These are phyloP conservation scores for Aspergillus steynii DNA, from an alignment of 495 filamentous ascomycete species.

Conservation along the genomic window DNA sequence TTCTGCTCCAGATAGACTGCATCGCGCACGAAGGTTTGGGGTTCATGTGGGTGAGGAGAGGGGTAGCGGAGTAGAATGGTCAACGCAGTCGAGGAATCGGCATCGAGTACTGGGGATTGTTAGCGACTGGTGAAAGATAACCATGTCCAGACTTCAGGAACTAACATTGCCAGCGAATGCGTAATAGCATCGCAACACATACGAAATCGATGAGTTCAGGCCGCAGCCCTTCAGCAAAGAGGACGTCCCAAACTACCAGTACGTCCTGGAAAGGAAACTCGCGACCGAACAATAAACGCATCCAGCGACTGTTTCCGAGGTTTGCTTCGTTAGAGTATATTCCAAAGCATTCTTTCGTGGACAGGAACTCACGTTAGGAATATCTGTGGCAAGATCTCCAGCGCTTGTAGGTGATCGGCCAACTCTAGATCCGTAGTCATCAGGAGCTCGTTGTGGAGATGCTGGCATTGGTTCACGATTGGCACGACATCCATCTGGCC, in stretches of 20 bases:
- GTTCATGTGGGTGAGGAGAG: constrained; percentile 59
- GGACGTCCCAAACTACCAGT: constrained; percentile 81
- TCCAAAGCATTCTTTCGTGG: not conserved
- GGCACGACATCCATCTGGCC: constrained; percentile 59
- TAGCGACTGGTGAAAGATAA: constrained; percentile 17
- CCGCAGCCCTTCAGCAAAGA: constrained; percentile 87
- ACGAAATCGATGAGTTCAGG: constrained; percentile 82
- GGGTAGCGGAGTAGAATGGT: constrained; percentile 80
- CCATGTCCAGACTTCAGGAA: not conserved
- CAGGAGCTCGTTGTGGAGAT: constrained; percentile 81
- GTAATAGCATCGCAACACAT: constrained; percentile 90
- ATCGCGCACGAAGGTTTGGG: constrained; percentile 81
- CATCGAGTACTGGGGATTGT: constrained; percentile 64
- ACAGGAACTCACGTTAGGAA: constrained; percentile 75
- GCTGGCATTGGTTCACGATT: constrained; percentile 81
- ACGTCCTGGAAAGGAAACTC: constrained; percentile 89
- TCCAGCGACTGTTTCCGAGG: constrained; percentile 70
- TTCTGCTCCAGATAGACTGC: constrained; percentile 83
- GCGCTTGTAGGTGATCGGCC: constrained; percentile 74
- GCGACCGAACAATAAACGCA: constrained; percentile 87
- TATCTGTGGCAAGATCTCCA: constrained; percentile 93
- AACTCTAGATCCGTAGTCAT: constrained; percentile 78
- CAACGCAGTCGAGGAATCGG: constrained; percentile 82
- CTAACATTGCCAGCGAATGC: constrained; percentile 88
- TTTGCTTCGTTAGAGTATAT: not conserved